Evolutionary conservation across 2,329 filamentous ascomycete species (phyloP).

Genomic region (Graphilbum fragrans): DNA sequence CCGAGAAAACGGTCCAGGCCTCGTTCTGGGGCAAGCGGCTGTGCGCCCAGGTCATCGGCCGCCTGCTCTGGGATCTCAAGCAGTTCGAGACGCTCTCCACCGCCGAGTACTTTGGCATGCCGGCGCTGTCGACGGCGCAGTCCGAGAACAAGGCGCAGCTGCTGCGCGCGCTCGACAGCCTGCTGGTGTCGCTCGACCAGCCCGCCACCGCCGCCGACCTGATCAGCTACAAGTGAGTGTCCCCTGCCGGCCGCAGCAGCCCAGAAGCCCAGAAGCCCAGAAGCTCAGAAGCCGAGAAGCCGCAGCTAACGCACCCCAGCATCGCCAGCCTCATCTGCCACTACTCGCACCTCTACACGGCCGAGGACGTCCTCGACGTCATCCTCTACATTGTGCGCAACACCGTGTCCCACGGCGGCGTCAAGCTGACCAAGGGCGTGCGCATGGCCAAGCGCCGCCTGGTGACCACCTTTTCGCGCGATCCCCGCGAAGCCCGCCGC

Average conservation of each 20-base stretch:
- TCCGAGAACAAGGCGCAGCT: constrained; percentile 13
- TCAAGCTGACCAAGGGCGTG: constrained; percentile 8
- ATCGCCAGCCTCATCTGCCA: constrained; percentile 16
- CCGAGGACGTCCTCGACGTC: constrained; percentile 16
- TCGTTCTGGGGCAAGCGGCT: constrained; percentile 17
- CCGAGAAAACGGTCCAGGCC: background rate
- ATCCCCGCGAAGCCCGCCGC: constrained; percentile 11
- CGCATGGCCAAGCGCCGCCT: constrained; percentile 14
- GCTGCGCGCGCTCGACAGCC: constrained; percentile 10
- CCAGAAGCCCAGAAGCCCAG: background rate
- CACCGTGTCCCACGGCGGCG: constrained; percentile 10
- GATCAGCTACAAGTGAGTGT: constrained; percentile 17
- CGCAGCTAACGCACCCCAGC: constrained; percentile 4
- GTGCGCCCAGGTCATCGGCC: constrained; percentile 17
- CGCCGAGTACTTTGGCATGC: constrained; percentile 14
- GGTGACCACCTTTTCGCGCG: constrained; percentile 10
- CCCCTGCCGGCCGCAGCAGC: background rate
- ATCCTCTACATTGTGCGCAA: constrained; percentile 18
- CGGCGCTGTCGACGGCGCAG: constrained; percentile 13
- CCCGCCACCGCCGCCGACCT: constrained; percentile 15
- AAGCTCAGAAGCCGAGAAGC: background rate
- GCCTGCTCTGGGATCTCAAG: constrained; percentile 18
- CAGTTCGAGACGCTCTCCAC: constrained; percentile 16
- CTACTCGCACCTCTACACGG: constrained; percentile 17
- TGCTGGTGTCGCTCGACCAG: constrained; percentile 12